Base-by-base conservation (phyloP, 352 stramenopile species). In the Phytophthora crassamura region DNA sequence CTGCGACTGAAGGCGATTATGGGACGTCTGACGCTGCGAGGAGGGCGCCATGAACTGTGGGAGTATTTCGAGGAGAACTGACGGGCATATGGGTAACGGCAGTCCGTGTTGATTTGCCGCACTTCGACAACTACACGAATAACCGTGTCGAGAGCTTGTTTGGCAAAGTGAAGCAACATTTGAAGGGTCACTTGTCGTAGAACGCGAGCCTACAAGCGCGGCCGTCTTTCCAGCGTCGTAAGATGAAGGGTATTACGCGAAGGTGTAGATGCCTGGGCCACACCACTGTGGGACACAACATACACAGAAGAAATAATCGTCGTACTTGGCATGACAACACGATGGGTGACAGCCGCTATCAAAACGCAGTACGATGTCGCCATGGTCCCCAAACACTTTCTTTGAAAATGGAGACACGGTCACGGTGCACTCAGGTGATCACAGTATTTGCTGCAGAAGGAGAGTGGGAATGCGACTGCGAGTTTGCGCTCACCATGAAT, bases 41-140 rank as follows among this genome's bases (percentile, higher is more conserved):
- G n/a, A n/a, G n/a, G n/a, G n/a, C n/a, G n/a, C n/a, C n/a, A n/a
- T n/a, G n/a, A n/a, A n/a, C 15, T 55, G 7, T 42, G 22, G 34
- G 11, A 40, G 7, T 63, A 56, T 18, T 63, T 56, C 18, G 15
- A 49, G 9, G 32, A 16, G 7, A 55, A 63, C 16, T 56, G 34
- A 36, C 14, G 55, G 20, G 15, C 15, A 10, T 54, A 25, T n/a
- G n/a, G 2, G 54, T 54, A 30, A n/a, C 51, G 43, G 11, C 41
- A 7, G 20, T 47, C 46, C 59, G 59, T 12, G 35, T 51, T 12
- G 35, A 48, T 11, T 28, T 67, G 10, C 59, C 41, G 1, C 49
- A 60, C 42, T 56, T 60, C n/a, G 10, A n/a, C 16, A 60, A 60
- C n/a, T 40, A 60, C 54, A 54, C 43, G 11, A 64, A 50, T 45